Conservation (phyloP, 805 yeast species). For the Hanseniaspora lindneri region DNA sequence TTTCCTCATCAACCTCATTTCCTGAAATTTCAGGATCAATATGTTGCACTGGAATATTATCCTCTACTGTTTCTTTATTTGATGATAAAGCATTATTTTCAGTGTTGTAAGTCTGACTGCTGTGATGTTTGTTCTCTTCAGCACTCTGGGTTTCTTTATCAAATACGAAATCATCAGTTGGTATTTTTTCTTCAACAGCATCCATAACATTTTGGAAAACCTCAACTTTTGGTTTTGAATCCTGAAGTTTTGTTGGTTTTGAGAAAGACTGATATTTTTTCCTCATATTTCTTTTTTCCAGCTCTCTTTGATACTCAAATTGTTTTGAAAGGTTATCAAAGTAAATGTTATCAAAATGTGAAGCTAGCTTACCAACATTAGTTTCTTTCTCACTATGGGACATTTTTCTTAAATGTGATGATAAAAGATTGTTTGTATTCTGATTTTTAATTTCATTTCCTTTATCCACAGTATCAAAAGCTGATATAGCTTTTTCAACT, state of each 20-base stretch:
- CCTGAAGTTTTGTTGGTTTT: conserved; percentile 42
- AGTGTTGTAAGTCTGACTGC: too few species aligned
- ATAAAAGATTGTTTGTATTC: conserved; percentile 7
- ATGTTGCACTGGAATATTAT: too few species aligned
- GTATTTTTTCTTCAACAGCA: conserved; percentile 55
- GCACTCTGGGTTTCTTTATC: too few species aligned
- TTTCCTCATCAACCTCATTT: conserved; percentile 6
- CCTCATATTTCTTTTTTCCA: conserved; percentile 54
- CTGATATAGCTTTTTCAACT: too few species aligned
- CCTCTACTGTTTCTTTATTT: too few species aligned
- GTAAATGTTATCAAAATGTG: conserved; percentile 59
- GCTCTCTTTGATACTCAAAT: conserved; percentile 76
- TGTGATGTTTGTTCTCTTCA: too few species aligned
- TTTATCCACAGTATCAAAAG: too few species aligned
- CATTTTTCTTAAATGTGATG: conserved; percentile 15
- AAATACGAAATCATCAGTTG: too few species aligned
- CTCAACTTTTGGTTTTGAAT: conserved; percentile 79
- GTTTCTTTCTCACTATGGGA: conserved; percentile 20
- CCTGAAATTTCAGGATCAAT: conserved; percentile 10
- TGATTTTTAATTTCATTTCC: too few species aligned
- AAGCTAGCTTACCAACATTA: conserved; percentile 55
- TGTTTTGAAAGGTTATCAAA: conserved; percentile 72
- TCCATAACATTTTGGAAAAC: conserved; percentile 79
- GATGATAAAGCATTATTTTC: too few species aligned
- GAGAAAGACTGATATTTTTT: conserved; percentile 46